phyloP scores from a whole-genome alignment of 495 filamentous ascomycete genomes.

The Elasticomyces elasticus region DNA sequence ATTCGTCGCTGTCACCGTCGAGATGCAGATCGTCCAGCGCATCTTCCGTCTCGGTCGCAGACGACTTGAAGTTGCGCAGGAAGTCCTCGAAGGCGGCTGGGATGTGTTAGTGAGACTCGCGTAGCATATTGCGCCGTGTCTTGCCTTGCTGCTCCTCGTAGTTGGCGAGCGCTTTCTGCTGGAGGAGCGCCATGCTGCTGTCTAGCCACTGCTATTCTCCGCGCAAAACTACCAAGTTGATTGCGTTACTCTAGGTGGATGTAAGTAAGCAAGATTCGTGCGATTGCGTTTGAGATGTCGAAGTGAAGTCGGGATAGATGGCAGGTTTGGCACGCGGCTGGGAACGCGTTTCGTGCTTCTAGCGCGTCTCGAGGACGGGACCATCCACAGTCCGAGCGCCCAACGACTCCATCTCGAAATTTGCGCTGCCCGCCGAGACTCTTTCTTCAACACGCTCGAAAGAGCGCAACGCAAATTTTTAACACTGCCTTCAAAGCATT shows the following conservation, averaged over 20 bases:
- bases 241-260: too few species aligned
- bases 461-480: slow-evolving; percentile 18
- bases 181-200: slow-evolving; percentile 81
- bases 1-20: slow-evolving; percentile 85
- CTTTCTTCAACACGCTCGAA: neutral
- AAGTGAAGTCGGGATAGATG: neutral
- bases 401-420: neutral
- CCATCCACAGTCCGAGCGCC: neutral
- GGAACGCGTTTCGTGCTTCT: neutral
- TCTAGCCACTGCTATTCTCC: too few species aligned
- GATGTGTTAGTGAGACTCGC: slow-evolving; percentile 12
- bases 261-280: too few species aligned
- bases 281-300: too few species aligned
- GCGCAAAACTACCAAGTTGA: too few species aligned
- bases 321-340: neutral
- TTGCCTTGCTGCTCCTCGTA: slow-evolving; percentile 75
- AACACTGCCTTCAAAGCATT: slow-evolving; percentile 24
- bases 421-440: neutral
- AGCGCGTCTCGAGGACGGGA: neutral
- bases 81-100: slow-evolving; percentile 80
- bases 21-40: slow-evolving; percentile 77
- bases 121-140: slow-evolving; percentile 18
- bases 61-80: slow-evolving; percentile 75
- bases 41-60: slow-evolving; percentile 61
- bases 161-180: slow-evolving; percentile 64